Evolutionary conservation across 2,329 filamentous ascomycete species (phyloP).

Genomic region (Hypoxylon sp.): DNA sequence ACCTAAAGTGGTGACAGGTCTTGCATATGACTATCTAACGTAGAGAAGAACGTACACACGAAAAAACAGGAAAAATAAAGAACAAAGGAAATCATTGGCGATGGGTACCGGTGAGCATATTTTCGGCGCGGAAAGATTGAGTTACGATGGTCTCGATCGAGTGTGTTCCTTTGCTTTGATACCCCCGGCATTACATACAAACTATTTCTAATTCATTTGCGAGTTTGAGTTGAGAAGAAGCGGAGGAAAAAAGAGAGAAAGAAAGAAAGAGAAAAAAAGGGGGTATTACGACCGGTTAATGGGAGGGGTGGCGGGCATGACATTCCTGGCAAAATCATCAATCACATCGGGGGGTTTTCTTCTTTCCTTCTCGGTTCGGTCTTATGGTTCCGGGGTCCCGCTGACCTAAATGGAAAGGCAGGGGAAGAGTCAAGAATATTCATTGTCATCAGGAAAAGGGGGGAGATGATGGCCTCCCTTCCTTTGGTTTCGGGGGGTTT

Average conservation of each 20-base stretch:
- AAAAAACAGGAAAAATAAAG: not conserved
- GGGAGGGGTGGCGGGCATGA: slow-evolving; percentile 22
- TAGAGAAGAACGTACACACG: slow-evolving; percentile 5
- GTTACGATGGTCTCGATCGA: slow-evolving; percentile 36
- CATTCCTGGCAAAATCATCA: slow-evolving; percentile 33
- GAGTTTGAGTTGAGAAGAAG: slow-evolving; percentile 1
- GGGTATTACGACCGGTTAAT: slow-evolving; percentile 20
- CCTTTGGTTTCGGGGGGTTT: not conserved
- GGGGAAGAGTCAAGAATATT: not conserved
- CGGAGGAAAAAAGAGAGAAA: slow-evolving; percentile 3
- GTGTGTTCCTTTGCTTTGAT: slow-evolving; percentile 40
- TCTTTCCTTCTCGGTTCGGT: slow-evolving; percentile 14
- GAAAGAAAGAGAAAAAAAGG: slow-evolving; percentile 14
- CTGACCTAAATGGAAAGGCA: not conserved
- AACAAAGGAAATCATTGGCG: not conserved
- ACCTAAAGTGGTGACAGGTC: slow-evolving; percentile 8
- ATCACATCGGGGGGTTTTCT: slow-evolving; percentile 24
- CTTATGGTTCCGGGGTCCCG: not conserved
- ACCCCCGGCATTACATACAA: slow-evolving; percentile 39
- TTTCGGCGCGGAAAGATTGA: slow-evolving; percentile 34
- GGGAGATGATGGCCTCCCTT: not conserved
- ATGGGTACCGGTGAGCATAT: slow-evolving; percentile 27
- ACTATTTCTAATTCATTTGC: slow-evolving; percentile 11
- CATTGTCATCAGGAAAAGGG: not conserved
- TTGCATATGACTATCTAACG: slow-evolving; percentile 12